Conservation (phyloP, 2,329 filamentous ascomycete species). For the Albophoma yamanashiensis region DNA sequence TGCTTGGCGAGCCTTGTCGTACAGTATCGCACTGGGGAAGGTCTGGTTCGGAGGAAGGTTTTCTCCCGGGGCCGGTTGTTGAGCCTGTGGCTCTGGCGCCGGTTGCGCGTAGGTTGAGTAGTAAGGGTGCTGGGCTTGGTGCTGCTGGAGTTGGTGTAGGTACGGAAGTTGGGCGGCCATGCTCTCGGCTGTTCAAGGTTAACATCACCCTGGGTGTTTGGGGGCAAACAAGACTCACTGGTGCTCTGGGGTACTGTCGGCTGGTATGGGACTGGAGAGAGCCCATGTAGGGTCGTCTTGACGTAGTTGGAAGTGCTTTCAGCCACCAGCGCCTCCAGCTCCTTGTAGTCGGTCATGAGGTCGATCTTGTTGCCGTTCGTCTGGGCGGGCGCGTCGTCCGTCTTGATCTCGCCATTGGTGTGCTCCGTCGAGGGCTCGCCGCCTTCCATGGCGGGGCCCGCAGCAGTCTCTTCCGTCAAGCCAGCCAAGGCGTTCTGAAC, state of each 20-base stretch:
- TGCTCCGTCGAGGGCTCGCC: conserved; percentile 11
- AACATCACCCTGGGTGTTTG: background rate
- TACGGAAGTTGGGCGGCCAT: conserved; percentile 24
- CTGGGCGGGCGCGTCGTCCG: conserved; percentile 11
- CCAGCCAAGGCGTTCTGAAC: conserved; percentile 29
- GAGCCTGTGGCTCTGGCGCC: conserved; percentile 21
- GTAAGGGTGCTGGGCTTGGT: conserved; percentile 23
- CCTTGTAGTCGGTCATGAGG: conserved; percentile 27
- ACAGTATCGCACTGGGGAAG: conserved; percentile 42
- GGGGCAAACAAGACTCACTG: conserved; percentile 13
- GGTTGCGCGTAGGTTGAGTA: conserved; percentile 21
- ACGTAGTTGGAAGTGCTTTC: conserved; percentile 35
- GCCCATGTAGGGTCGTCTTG: conserved; percentile 29
- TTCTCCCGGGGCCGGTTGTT: conserved; percentile 17
- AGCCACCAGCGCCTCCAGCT: conserved; percentile 30
- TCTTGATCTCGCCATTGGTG: conserved; percentile 14
- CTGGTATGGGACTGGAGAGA: conserved; percentile 31
- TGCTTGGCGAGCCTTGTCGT: conserved; percentile 48
- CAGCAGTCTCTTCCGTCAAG: conserved; percentile 16
- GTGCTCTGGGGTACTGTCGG: conserved; percentile 29
- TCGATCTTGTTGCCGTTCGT: conserved; percentile 21
- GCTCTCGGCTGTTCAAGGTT: conserved; percentile 14
- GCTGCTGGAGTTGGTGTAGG: conserved; percentile 26
- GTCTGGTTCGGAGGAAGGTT: conserved; percentile 46
- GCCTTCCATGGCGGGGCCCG: conserved; percentile 8